Evolutionary conservation across 192 early-diverging fungal species (phyloP), one percentile per base, ranked within the genome.

Genomic region (Coemansia sp.): DNA sequence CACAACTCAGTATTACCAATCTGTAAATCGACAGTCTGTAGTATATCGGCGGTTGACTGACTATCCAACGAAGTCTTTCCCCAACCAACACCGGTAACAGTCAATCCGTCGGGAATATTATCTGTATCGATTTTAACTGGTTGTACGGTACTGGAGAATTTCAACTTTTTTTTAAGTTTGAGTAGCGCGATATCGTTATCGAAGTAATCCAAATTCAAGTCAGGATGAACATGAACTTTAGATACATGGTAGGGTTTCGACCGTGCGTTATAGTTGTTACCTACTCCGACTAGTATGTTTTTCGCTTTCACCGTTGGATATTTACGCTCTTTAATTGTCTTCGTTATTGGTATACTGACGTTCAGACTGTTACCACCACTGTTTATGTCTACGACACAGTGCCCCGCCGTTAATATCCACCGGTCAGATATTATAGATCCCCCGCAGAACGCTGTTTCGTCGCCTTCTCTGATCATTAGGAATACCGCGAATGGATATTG

Each of bases 111-210:
- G 0, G 7, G 7, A 0, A 80, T 24, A 11, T n/a, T 2, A 20
- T 57, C 67, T 8, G 81, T 81, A 49, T 73, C 68, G 24, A 87
- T 84, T 13, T 39, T 68, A 18, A 83, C 72, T 1, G 85, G 81
- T 58, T 87, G 81, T 15, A 84, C 75, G 18, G 55, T 16, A 9
- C 3, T 34, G 41, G 39, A 67, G 52, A 72, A 81, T 2, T 61
- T 70, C 0, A 87, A 55, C 53, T 77, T 78, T 24, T 66, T 73
- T 27, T 74, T 68, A 29, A 87, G 78, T 46, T 84, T 84, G 16
- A 87, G 44, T 49, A 87, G 61, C 50, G 81, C 85, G 38, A 87
- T 73, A 46, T 87, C 85, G 74, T 87, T 81, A 65, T 79, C 78
- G 47, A 84, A 75, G 49, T 80, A 78, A 43, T 80, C 75, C 7